These are phyloP conservation scores for Tuber borchii DNA, from an alignment of 495 filamentous ascomycete genomes.

Conservation along the genomic window DNA sequence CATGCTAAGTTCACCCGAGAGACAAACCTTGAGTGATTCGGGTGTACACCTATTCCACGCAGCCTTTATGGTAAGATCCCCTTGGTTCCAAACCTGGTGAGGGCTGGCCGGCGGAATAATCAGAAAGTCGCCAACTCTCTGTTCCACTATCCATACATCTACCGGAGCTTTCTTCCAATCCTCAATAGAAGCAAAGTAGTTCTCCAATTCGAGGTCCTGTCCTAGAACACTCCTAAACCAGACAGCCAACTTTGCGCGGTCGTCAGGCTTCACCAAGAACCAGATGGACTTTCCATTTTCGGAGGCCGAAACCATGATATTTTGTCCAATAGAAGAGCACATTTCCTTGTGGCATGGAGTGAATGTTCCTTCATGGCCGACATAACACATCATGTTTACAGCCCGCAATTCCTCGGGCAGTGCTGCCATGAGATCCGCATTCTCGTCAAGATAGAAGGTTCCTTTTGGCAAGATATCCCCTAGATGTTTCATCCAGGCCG, in stretches of 20 bases:
- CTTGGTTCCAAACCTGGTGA: conserved; percentile 97
- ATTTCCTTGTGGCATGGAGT: conserved; percentile 95
- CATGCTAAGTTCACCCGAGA: conserved; percentile 78
- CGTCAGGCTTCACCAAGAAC: conserved; percentile 95
- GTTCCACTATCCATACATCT: conserved; percentile 84
- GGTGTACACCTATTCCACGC: conserved; percentile 97
- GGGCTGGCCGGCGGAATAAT: conserved; percentile 93
- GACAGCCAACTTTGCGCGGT: conserved; percentile 77
- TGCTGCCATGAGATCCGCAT: conserved; percentile 90
- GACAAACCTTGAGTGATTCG: conserved; percentile 76
- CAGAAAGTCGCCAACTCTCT: conserved; percentile 88
- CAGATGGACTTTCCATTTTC: conserved; percentile 82
- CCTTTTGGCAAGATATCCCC: conserved; percentile 66
- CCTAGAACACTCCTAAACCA: conserved; percentile 87
- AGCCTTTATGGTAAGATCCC: conserved; percentile 89
- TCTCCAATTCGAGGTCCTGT: conserved; percentile 92
- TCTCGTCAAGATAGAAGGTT: conserved; percentile 71
- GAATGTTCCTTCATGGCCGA: conserved; percentile 95
- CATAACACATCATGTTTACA: conserved; percentile 96
- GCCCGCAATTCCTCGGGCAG: conserved; percentile 79
- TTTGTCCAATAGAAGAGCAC: conserved; percentile 92
- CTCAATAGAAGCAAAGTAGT: conserved; percentile 88
- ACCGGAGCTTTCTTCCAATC: conserved; percentile 92
- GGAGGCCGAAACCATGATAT: conserved; percentile 93
- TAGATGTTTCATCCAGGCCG: conserved; percentile 72